Conservation (phyloP, 257 asterid species). For the Petrea volubilis region DNA sequence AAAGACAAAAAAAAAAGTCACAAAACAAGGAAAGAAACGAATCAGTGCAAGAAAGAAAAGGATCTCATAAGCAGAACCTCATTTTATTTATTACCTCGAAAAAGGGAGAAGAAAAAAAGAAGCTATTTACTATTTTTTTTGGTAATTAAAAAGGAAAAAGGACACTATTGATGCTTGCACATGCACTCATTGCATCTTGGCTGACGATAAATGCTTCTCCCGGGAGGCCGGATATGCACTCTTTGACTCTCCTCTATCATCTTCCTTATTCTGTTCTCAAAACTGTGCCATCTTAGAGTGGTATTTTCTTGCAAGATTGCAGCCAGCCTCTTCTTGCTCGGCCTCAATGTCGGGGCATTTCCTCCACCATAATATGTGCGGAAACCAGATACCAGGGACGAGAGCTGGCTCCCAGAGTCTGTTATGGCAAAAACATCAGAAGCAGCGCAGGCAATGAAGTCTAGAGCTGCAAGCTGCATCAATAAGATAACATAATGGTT, state of each 20-base stretch:
- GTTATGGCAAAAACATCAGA: slow-evolving; percentile 91
- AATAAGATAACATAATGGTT: neutral
- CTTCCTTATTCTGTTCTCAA: slow-evolving; percentile 62
- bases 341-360: slow-evolving; percentile 74
- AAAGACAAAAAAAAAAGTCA: neutral
- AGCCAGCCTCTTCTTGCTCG: slow-evolving; percentile 85
- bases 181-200: slow-evolving; percentile 76
- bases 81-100: neutral
- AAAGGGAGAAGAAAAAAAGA: neutral
- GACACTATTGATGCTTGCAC: slow-evolving; percentile 51
- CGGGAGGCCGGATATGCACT: slow-evolving; percentile 40
- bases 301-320: slow-evolving; percentile 61
- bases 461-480: slow-evolving; percentile 94
- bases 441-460: slow-evolving; percentile 81
- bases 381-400: slow-evolving; percentile 84
- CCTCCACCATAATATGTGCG: slow-evolving; percentile 84
- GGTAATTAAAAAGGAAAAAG: neutral
- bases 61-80: no score
- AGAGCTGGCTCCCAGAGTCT: slow-evolving; percentile 93
- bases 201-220: slow-evolving; percentile 73
- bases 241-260: slow-evolving; percentile 87
- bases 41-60: no score
- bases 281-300: slow-evolving; percentile 61
- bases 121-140: neutral
- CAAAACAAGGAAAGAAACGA: neutral